phyloP scores from a whole-genome alignment of 441 rosid species.

The Erysimum pusillum region DNA sequence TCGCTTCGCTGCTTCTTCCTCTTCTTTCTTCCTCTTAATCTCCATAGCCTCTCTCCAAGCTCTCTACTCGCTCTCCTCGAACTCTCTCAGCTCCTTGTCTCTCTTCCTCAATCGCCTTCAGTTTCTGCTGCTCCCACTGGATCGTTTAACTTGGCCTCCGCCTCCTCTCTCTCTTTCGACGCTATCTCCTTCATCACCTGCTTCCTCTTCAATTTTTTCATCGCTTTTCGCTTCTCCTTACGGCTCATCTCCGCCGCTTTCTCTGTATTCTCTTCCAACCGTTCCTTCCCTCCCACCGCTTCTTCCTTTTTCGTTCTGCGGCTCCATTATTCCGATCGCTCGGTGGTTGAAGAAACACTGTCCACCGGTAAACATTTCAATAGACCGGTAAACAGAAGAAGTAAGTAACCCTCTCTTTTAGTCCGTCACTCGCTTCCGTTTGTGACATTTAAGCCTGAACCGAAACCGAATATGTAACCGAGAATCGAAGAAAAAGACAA shows the following conservation, averaged over 20 bases:
- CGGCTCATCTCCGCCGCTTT: constrained; percentile 54
- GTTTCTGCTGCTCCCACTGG: constrained; percentile 73
- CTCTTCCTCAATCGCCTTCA: constrained; percentile 66
- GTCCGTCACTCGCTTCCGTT: too few species aligned
- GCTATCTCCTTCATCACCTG: constrained; percentile 76
- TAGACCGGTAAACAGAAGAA: too few species aligned
- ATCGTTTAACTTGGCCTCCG: constrained; percentile 68
- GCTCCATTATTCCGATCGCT: too few species aligned
- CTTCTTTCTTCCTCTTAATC: constrained; percentile 61
- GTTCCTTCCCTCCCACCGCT: constrained; percentile 23
- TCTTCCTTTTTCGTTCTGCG: too few species aligned
- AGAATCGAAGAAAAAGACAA: too few species aligned
- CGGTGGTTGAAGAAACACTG: too few species aligned
- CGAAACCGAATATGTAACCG: not conserved
- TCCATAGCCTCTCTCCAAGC: constrained; percentile 76
- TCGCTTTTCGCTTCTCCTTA: constrained; percentile 82
- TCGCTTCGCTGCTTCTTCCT: constrained; percentile 57
- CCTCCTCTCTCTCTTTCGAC: constrained; percentile 71
- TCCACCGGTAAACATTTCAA: too few species aligned
- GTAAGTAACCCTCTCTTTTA: too few species aligned
- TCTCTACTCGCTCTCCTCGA: constrained; percentile 86
- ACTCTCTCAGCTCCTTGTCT: constrained; percentile 73
- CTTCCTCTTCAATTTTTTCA: constrained; percentile 86
- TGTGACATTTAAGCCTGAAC: too few species aligned
- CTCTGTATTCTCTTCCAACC: constrained; percentile 62